Conservation (phyloP, 345 rosid species). For the Passiflora organensis region DNA sequence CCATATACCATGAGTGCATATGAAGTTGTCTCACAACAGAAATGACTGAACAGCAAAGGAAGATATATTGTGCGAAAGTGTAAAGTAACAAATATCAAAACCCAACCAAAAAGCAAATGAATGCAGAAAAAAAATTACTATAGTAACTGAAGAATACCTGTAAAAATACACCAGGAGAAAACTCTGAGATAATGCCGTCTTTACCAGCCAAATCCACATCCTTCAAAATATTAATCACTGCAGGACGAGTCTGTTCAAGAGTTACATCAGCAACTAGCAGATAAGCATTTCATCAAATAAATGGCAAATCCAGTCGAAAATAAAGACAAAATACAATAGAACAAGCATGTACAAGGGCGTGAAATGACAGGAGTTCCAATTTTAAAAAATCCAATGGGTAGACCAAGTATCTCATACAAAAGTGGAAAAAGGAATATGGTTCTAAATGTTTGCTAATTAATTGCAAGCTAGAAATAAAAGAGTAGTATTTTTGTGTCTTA, state of each 20-base stretch:
- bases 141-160: constrained; percentile 50
- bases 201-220: constrained; percentile 65
- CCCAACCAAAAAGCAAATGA: not conserved
- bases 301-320: not conserved
- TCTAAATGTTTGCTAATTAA: no score
- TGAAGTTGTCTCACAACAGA: no score
- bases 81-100: no score
- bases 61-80: no score
- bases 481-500: constrained; percentile 21
- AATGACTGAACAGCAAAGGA: no score
- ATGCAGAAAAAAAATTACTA: not conserved
- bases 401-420: no score
- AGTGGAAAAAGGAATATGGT: no score
- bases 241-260: constrained; percentile 66
- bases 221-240: constrained; percentile 54
- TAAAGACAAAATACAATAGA: not conserved
- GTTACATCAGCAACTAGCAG: constrained; percentile 18
- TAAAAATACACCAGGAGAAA: constrained; percentile 81
- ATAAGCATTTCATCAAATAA: constrained; percentile 13
- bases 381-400: no score
- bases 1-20: no score
- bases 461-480: constrained; percentile 1
- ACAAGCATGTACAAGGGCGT: no score
- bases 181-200: constrained; percentile 69
- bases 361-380: no score